Evolutionary conservation across 1,139 yeast species (phyloP), one percentile per base, ranked within the genome.

Genomic region (Blastobotrys aristatus): DNA sequence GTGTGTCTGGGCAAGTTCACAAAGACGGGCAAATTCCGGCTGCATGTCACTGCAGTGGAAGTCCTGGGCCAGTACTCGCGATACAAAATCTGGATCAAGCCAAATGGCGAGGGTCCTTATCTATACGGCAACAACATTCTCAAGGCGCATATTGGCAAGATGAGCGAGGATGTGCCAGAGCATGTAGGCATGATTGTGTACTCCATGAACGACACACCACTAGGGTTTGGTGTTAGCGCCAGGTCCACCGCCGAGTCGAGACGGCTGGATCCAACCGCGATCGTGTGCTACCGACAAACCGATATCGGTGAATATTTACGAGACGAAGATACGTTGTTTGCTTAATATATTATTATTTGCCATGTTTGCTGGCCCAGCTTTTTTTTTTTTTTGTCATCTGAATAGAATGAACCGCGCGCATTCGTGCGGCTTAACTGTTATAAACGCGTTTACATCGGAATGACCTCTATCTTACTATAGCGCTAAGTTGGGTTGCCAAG

Each of bases 41-140:
- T 92, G 56, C 99, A 92, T 66, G 83, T 94, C 53, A 92, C 98
- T n/a, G 76, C 97, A 4, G 76, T 92, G 56, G 82, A 86, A 47
- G 77, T 87, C 56, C 70, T 92, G 51, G 82, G 96, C 4, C 84
- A 86, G 60, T 84, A 84, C 64, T 97, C 98, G 43, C 88, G 86
- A 66, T 89, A 83, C 71, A 92, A 92, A 70, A 75, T 92, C 40
- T 94, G 98, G 98, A 88, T 92, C 69, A 94, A 94, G 68, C 81
- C 81, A 46, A 92, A 92, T 63, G 98, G 98, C 59, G 99, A 92
- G 69, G 94, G 94, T 98, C 97, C 98, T 8, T 94, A 83, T 66
- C 72, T 92, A 55, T 92, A 94, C 62, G 99, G 99, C 37, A 92
- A 92, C 71, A 96, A 92, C 66, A 94, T 92, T 21, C 75, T 92